A percentile compares a stretch with the other conserved stretches of the same genome.
phyloP scores from a whole-genome alignment of 2,329 filamentous ascomycete genomes.

The Phyllosticta citribraziliensis region DNA sequence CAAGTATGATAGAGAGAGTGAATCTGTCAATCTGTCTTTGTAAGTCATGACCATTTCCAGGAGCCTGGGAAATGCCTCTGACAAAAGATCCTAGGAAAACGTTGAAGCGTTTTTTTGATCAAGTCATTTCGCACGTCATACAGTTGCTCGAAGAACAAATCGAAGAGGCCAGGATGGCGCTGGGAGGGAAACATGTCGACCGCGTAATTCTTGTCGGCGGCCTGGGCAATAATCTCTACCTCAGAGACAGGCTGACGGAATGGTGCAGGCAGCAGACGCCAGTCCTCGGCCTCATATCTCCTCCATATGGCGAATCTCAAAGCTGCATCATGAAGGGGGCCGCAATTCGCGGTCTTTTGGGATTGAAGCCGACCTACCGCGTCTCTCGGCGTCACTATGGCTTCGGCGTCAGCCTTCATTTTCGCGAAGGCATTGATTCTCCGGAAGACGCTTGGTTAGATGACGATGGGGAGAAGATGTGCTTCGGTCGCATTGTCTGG shows the following conservation, averaged over 20 bases:
- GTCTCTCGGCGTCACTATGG: conserved; percentile 1
- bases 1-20: conserved; percentile 3
- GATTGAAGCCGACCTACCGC: background rate
- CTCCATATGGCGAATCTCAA: background rate
- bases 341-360: background rate
- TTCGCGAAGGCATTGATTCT: background rate
- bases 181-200: background rate
- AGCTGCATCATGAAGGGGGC: background rate
- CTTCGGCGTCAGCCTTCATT: background rate
- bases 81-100: background rate
- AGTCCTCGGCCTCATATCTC: conserved; percentile 1
- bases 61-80: too few relatives aligned
- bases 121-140: conserved; percentile 5
- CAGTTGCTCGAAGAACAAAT: conserved; percentile 1
- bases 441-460: background rate
- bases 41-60: too few relatives aligned
- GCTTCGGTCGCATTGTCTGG: background rate
- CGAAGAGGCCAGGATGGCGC: background rate
- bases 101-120: conserved; percentile 2
- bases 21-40: conserved; percentile 1
- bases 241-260: background rate
- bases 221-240: conserved; percentile 9
- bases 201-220: conserved; percentile 12
- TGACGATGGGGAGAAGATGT: background rate
- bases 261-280: conserved; percentile 3